A percentile compares a stretch with the other conserved stretches of the same genome.
phyloP scores from a whole-genome alignment of 1,139 yeast species.

The Lodderomyces orthopsilosis region DNA sequence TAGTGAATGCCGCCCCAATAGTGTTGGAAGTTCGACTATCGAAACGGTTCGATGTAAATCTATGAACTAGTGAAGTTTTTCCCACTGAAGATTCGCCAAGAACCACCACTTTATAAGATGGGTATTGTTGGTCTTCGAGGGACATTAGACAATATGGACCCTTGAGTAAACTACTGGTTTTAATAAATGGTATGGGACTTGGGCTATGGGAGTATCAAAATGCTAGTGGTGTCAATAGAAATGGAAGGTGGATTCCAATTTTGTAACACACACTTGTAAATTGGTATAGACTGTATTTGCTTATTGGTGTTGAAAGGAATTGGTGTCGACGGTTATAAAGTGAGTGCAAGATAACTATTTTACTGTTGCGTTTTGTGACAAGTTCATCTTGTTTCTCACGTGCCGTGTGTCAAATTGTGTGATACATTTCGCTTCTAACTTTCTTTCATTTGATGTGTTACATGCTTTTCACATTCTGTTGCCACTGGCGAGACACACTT shows the following conservation, averaged over 20 bases:
- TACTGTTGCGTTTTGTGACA: too few relatives aligned
- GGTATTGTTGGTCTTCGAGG: conserved; percentile 8
- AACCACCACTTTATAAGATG: conserved; percentile 39
- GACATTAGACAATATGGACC: background rate
- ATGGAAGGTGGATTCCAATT: too few relatives aligned
- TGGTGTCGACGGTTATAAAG: background rate
- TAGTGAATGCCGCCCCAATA: conserved; percentile 50
- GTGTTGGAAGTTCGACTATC: conserved; percentile 41
- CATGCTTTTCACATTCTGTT: background rate
- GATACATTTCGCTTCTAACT: background rate
- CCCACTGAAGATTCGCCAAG: conserved; percentile 50
- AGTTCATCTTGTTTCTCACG: too few relatives aligned
- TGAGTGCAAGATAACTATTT: too few relatives aligned
- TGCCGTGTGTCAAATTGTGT: background rate
- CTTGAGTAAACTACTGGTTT: background rate
- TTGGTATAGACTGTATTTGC: background rate
- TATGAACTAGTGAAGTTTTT: conserved; percentile 43
- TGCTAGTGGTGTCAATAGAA: background rate
- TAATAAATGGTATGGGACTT: too few relatives aligned
- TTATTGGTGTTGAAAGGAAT: background rate
- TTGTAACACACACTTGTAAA: too few relatives aligned
- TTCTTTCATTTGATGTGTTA: background rate
- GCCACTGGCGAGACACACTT: background rate
- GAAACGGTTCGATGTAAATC: conserved; percentile 39
- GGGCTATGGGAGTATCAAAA: background rate